A percentile compares a stretch with the other conserved stretches of the same genome.
These are phyloP conservation scores for Picea sitchensis DNA, from an alignment of 75 land plant genomes.

Conservation along the genomic window DNA sequence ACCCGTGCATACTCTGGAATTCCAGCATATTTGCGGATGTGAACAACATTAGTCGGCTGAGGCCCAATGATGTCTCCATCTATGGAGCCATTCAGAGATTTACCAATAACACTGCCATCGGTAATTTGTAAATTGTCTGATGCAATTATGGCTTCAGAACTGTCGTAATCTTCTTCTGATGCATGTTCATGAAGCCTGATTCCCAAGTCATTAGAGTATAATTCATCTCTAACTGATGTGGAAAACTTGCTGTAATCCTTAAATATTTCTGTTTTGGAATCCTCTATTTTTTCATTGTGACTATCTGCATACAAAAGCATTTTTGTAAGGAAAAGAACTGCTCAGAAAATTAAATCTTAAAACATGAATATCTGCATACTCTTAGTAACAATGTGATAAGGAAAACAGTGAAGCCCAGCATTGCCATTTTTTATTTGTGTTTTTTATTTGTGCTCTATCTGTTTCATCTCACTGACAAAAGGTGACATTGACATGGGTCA, in stretches of 20 bases:
- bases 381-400: not conserved
- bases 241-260: not conserved
- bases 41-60: not conserved
- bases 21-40: slow-evolving; percentile 7
- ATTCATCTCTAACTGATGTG: not conserved
- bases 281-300: not conserved
- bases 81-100: not conserved
- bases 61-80: not conserved
- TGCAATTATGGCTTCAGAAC: not conserved
- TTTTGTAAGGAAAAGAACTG: not conserved
- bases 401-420: not conserved
- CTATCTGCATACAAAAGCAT: not conserved
- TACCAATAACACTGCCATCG: not conserved
- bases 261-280: not conserved
- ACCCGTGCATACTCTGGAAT: slow-evolving; percentile 44
- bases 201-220: not conserved
- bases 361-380: not conserved
- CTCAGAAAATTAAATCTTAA: not conserved
- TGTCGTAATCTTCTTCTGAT: not conserved
- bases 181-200: not conserved
- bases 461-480: too few species aligned
- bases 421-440: not conserved
- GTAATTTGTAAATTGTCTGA: not conserved
- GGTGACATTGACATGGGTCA: too few species aligned
- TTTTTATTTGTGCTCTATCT: too few species aligned